Percentiles rank a stretch among this genome's conserved stretches.
Evolutionary conservation across 2,329 filamentous ascomycete species (phyloP).

Genomic region (Penicillium nordicum): DNA sequence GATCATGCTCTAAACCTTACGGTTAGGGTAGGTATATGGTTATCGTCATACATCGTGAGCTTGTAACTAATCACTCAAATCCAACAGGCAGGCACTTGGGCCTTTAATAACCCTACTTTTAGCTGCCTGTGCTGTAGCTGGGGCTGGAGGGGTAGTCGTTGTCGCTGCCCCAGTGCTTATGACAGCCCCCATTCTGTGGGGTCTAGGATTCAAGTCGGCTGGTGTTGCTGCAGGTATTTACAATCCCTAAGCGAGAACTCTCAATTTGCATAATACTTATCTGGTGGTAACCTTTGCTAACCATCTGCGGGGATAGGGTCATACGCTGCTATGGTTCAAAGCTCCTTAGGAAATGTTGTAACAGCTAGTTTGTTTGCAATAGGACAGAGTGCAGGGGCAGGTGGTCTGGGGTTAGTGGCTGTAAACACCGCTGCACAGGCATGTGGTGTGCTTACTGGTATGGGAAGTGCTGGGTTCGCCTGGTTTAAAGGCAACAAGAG

Average conservation of each 20-base stretch:
- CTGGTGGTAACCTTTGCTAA: not conserved
- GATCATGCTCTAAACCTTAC: not conserved
- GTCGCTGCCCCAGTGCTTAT: not conserved
- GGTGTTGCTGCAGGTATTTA: not conserved
- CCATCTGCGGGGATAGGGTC: not conserved
- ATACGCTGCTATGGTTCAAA: not conserved
- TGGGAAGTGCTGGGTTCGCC: not conserved
- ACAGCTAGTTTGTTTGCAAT: not conserved
- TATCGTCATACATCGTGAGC: accelerated
- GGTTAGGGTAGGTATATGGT: not conserved
- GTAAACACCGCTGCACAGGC: not conserved
- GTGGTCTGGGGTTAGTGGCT: not conserved
- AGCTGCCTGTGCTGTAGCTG: not conserved
- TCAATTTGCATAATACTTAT: not conserved
- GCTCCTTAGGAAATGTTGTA: not conserved
- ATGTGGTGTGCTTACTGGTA: not conserved
- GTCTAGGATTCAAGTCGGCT: not conserved
- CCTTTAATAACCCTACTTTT: not conserved
- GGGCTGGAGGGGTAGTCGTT: too few relatives aligned
- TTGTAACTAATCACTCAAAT: not conserved
- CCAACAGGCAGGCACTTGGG: not conserved
- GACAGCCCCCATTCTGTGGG: not conserved
- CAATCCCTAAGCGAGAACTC: too few relatives aligned
- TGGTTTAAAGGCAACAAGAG: not conserved
- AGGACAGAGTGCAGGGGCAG: not conserved